A percentile compares a stretch with the other conserved stretches of the same genome.
Evolutionary conservation across 805 yeast species (phyloP).

Genomic region (Ogataea corticis): DNA sequence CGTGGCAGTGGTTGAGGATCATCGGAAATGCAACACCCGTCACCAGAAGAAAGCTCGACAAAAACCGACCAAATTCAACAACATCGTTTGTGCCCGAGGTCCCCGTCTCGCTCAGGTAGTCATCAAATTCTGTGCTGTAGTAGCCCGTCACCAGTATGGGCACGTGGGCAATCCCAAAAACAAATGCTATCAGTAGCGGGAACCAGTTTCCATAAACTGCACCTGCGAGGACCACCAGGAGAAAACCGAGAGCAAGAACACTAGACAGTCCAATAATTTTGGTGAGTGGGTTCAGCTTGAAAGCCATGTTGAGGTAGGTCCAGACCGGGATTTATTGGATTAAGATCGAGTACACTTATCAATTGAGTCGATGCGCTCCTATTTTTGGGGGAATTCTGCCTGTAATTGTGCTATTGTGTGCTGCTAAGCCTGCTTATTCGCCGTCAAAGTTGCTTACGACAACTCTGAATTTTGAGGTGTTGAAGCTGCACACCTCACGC

Average conservation of each 20-base stretch:
- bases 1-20: constrained; percentile 70
- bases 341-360: too few species aligned
- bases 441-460: neutral
- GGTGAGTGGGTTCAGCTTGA: constrained; percentile 60
- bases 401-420: too few species aligned
- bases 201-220: constrained; percentile 89
- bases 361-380: too few species aligned
- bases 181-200: constrained; percentile 69
- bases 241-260: constrained; percentile 85
- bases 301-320: constrained; percentile 17
- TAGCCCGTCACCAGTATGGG: constrained; percentile 63
- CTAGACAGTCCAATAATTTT: constrained; percentile 75
- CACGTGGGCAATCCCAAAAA: constrained; percentile 68
- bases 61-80: constrained; percentile 78
- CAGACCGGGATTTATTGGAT: neutral
- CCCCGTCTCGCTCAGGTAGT: constrained; percentile 61
- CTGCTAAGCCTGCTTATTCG: neutral
- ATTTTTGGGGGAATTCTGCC: too few species aligned
- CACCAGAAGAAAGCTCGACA: constrained; percentile 73
- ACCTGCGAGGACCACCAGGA: constrained; percentile 83
- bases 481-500: constrained; percentile 8
- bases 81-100: constrained; percentile 39
- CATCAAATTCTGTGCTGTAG: constrained; percentile 46
- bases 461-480: neutral
- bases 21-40: constrained; percentile 77